Conservation (phyloP, 2,329 filamentous ascomycete species). For the Nemania diffusa region DNA sequence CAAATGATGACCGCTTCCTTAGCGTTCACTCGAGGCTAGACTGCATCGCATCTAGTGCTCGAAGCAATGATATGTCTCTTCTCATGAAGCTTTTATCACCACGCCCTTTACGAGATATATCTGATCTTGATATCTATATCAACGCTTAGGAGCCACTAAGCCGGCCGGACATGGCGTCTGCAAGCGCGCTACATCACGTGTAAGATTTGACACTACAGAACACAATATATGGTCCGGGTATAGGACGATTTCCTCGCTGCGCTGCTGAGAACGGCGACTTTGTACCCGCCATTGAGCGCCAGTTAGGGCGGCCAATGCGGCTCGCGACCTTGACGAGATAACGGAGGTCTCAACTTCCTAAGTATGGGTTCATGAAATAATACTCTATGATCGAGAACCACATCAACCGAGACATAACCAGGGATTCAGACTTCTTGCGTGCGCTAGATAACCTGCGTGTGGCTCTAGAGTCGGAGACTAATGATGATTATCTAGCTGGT, state of each 20-base stretch:
- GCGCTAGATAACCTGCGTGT: constrained; percentile 46
- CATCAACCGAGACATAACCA: constrained; percentile 40
- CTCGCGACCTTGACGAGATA: constrained; percentile 21
- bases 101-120: background rate
- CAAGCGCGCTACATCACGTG: constrained; percentile 39
- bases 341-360: background rate
- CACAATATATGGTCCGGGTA: constrained; percentile 39
- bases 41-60: background rate
- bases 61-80: background rate
- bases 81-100: constrained; percentile 7
- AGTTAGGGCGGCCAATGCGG: constrained; percentile 26
- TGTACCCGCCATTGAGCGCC: background rate
- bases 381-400: constrained; percentile 41
- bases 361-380: constrained; percentile 36
- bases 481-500: constrained; percentile 40
- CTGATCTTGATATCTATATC: background rate
- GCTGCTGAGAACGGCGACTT: constrained; percentile 39
- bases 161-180: constrained; percentile 39
- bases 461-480: constrained; percentile 21
- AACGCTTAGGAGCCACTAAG: constrained; percentile 32
- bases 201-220: constrained; percentile 37
- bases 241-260: constrained; percentile 29
- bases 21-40: background rate
- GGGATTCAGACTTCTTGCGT: constrained; percentile 42
- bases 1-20: constrained; percentile 25